Base-by-base conservation (phyloP, 306 rosid species). In the Cicer cuneatum region DNA sequence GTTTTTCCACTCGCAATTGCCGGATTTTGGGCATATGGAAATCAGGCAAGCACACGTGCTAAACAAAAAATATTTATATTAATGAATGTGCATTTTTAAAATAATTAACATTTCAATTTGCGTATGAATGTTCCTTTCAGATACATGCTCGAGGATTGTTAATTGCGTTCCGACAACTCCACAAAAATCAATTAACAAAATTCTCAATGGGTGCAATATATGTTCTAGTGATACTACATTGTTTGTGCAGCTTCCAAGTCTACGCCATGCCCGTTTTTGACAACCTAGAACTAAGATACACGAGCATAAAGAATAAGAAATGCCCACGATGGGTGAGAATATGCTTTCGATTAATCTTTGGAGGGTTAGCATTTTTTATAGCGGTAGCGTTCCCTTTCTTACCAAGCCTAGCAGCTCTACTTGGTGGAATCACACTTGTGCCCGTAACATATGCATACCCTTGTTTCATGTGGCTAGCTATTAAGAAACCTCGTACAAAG, bases 1-100 rank as follows among this genome's bases (percentile, higher is more conserved):
- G 48, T 89, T 33, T 79, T 82, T 78, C 88, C 97, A 4, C 72
- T 92, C 0, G 89, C 90, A 29, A 79, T 88, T 6, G 86, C 57
- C 7, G 97, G 97, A 72, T 92, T 80, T 54, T 88, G 93, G 97
- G 86, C 88, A 18, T 88, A 89, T 14, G 93, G 97, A 74, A 78
- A 82, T 62, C 59, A 84, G 92, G 94, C 73, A 69, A 35, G 77
- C 5, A 21, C 29, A 29, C 35, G 5, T 29, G 35, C 5, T 29
- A 29, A 29, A 29, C 35, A 29, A 29, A 29, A 29, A 29, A 29
- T 3, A 29, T 3, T 21, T 21, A 21, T 21, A 21, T 21, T 21
- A 21, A 21, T 21, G 1, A 21, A 21, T 21, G 24, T 21, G 2
- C 24, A 21, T 21, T 21, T 7, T 57, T 42, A 7, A 7, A 33